Evolutionary conservation across 805 yeast species (phyloP).

Genomic region (Kuraishia hungarica): DNA sequence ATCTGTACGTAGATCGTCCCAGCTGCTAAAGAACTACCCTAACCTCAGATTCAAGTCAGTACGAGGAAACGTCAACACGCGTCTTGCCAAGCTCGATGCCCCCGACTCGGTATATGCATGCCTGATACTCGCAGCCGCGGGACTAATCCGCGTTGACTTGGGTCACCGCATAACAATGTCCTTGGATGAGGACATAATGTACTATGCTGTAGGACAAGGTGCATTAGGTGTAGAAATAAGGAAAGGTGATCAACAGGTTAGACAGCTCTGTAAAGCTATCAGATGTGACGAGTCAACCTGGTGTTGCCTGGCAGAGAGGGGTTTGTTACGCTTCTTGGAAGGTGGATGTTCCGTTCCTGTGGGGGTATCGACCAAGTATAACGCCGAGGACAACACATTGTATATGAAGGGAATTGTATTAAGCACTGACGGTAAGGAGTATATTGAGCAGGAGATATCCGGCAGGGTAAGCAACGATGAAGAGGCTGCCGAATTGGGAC

Average conservation of each 20-base stretch:
- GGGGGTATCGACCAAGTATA: conserved; percentile 57
- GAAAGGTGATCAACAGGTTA: conserved; percentile 51
- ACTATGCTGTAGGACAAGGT: conserved; percentile 98
- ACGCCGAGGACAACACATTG: conserved; percentile 33
- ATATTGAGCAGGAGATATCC: conserved; percentile 48
- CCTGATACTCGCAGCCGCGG: conserved; percentile 87
- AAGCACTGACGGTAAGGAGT: conserved; percentile 70
- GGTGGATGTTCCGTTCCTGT: conserved; percentile 99
- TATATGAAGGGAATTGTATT: conserved; percentile 66
- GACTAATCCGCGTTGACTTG: conserved; percentile 66
- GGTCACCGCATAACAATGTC: conserved; percentile 67
- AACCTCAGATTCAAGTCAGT: conserved; percentile 71
- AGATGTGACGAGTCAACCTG: conserved; percentile 59
- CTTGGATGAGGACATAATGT: conserved; percentile 73
- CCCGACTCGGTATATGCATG: conserved; percentile 57
- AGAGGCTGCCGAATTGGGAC: conserved; percentile 70
- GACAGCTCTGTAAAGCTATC: conserved; percentile 51
- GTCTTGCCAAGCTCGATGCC: conserved; percentile 74
- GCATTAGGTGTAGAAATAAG: conserved; percentile 91
- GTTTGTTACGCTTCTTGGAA: conserved; percentile 79
- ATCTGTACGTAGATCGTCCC: conserved; percentile 90
- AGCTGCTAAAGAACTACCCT: conserved; percentile 72
- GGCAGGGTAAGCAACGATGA: conserved; percentile 30
- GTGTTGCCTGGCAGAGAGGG: conserved; percentile 82
- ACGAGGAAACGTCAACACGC: conserved; percentile 77